Base-by-base conservation (phyloP, 768 basidiomycete genomes). In the Lactarius vividus region DNA sequence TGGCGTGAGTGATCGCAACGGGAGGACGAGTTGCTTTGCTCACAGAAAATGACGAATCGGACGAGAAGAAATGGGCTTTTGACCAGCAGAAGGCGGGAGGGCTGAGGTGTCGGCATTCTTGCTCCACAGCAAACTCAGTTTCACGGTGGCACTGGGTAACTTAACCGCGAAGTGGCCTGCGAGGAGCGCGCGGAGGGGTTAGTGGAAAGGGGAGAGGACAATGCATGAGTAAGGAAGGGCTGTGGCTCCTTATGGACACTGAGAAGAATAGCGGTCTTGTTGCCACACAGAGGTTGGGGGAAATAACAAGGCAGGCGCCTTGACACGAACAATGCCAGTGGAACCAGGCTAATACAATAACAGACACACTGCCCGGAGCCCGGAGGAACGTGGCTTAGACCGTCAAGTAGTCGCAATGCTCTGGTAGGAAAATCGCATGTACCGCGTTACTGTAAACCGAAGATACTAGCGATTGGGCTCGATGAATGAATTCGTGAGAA, bases 51-150 rank as follows among this genome's bases (percentile, higher is more conserved):
- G 46, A 86, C 80, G 31, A 83, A 80, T 61, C 88, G 85, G 64
- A 82, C 72, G 61, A 85, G 74, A 59, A 88, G 74, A 73, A 89
- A 87, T 4, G 81, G 76, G 71, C 81, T 87, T 62, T 75, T 77
- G 79, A 83, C 80, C 31, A 55, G 13, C 33, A 63, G 52, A 54
- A 59, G 62, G 28, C 52, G 40, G 42, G 57, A 59, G 23, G 46
- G 46, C 46, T 54, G 49, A 10, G 39, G 61, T 28, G 46, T 33
- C 26, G 31, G 16, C 65, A 66, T 66, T 57, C n/a, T 57, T 13
- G 16, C 44, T 39, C n/a, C 54, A n/a, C n/a, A 28, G 26, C 26
- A 26, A 26, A 26, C 49, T 26, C 11, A 11, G n/a, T 10, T 46
- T n/a, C 23, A 49, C 46, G 23, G 23, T 49, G 46, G 23, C 46